Conservation (phyloP, 208 protist genomes). For the Acanthamoeba sp. region DNA sequence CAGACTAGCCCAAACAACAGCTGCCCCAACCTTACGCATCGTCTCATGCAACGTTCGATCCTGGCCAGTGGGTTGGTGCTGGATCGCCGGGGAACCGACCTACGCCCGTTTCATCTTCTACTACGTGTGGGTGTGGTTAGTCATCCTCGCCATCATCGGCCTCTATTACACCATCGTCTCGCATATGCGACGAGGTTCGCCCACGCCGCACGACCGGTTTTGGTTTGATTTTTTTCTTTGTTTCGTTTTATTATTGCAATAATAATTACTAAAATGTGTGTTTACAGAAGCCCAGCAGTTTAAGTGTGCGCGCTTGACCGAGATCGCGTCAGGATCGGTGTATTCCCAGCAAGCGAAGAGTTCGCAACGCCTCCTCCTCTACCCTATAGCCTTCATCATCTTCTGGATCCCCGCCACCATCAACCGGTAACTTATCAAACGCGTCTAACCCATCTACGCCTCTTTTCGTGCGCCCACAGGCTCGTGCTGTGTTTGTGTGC, state of each 20-base stretch:
- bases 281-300: background rate
- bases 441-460: too few species aligned
- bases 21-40: background rate
- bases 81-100: background rate
- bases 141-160: background rate
- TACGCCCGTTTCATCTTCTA: background rate
- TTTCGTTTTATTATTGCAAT: background rate
- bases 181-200: slow-evolving; percentile 10
- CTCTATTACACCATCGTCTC: background rate
- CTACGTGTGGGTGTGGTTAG: background rate
- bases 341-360: background rate
- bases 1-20: too few species aligned
- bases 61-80: slow-evolving; percentile 1
- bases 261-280: too few species aligned
- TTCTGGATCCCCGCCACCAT: slow-evolving; percentile 44
- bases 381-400: background rate
- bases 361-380: background rate
- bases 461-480: too few species aligned
- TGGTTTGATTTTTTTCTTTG: background rate
- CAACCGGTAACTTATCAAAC: too few species aligned
- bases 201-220: background rate
- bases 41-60: background rate
- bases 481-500: too few species aligned
- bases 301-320: background rate
- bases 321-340: slow-evolving; percentile 9